Conservation (phyloP, 768 basidiomycete genomes). For the Pulveroboletus sp. region DNA sequence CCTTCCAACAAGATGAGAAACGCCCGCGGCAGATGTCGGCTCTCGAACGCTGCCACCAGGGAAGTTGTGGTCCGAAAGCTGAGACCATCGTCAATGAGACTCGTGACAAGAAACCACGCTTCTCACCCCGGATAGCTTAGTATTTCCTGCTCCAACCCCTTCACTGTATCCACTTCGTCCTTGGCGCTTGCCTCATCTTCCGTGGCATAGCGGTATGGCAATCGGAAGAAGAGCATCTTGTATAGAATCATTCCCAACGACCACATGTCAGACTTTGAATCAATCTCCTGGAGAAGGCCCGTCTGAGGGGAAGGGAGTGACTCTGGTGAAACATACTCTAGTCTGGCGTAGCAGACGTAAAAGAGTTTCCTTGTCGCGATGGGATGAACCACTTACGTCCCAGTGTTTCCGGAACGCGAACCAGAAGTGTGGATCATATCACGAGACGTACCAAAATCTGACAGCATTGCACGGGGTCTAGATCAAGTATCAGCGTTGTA, state of each 20-base stretch:
- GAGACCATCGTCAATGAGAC: slow-evolving; percentile 5
- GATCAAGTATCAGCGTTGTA: not conserved
- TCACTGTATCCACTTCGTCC: slow-evolving; percentile 60
- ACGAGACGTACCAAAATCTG: slow-evolving; percentile 92
- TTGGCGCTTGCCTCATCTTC: slow-evolving; percentile 48
- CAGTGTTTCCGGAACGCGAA: slow-evolving; percentile 85
- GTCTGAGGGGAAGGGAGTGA: slow-evolving; percentile 66
- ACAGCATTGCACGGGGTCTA: slow-evolving; percentile 91
- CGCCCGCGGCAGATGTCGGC: slow-evolving; percentile 66
- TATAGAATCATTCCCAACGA: slow-evolving; percentile 94
- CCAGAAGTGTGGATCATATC: slow-evolving; percentile 75
- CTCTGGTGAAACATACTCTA: slow-evolving; percentile 89
- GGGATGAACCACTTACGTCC: slow-evolving; percentile 58
- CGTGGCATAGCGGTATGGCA: slow-evolving; percentile 77
- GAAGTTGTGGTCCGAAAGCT: slow-evolving; percentile 51
- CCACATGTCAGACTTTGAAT: slow-evolving; percentile 96
- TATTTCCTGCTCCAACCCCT: slow-evolving; percentile 69
- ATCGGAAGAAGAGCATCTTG: slow-evolving; percentile 85
- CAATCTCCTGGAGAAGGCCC: slow-evolving; percentile 63
- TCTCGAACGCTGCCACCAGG: slow-evolving; percentile 54
- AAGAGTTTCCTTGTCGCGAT: not conserved
- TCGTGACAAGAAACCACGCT: not conserved
- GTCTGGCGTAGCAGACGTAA: slow-evolving; percentile 33
- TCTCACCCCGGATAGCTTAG: slow-evolving; percentile 66
- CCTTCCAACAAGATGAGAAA: slow-evolving; percentile 70